These are phyloP conservation scores for Colletotrichum sp. DNA, from an alignment of 2,329 filamentous ascomycete species.

Conservation along the genomic window DNA sequence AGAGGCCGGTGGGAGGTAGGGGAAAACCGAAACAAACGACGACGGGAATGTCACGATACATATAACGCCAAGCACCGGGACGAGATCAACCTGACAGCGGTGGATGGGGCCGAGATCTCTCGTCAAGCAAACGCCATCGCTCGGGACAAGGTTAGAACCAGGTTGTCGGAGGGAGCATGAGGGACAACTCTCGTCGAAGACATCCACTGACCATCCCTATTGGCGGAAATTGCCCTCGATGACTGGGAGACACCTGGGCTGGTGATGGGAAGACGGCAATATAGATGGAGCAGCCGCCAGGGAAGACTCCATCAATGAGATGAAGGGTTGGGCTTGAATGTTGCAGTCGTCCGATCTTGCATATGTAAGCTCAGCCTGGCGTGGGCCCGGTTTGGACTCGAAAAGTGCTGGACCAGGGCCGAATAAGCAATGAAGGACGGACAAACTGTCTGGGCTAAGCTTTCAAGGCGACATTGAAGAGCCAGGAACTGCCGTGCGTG, in stretches of 20 bases:
- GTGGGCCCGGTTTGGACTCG: not conserved
- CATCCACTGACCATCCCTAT: not conserved
- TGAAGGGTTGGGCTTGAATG: not conserved
- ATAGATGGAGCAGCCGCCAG: constrained; percentile 1
- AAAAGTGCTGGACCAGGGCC: not conserved
- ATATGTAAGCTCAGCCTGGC: not conserved
- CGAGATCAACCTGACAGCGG: not conserved
- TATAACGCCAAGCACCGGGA: not conserved
- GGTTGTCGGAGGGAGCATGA: not conserved
- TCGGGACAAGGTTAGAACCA: not conserved
- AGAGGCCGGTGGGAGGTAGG: not conserved
- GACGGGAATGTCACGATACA: not conserved
- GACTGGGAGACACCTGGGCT: not conserved
- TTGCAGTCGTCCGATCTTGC: not conserved
- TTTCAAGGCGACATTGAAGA: not conserved
- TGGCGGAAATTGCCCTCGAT: not conserved
- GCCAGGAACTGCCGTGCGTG: not conserved
- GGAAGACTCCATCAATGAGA: not conserved
- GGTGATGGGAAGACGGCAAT: not conserved
- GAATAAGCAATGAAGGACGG: not conserved
- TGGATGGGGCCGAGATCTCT: not conserved
- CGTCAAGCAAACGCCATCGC: not conserved
- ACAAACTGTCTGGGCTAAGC: not conserved
- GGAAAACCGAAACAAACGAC: not conserved
- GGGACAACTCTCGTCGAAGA: not conserved